Evolutionary conservation across 2,329 filamentous ascomycete species (phyloP).

Genomic region (Fusarium austroafricanum): DNA sequence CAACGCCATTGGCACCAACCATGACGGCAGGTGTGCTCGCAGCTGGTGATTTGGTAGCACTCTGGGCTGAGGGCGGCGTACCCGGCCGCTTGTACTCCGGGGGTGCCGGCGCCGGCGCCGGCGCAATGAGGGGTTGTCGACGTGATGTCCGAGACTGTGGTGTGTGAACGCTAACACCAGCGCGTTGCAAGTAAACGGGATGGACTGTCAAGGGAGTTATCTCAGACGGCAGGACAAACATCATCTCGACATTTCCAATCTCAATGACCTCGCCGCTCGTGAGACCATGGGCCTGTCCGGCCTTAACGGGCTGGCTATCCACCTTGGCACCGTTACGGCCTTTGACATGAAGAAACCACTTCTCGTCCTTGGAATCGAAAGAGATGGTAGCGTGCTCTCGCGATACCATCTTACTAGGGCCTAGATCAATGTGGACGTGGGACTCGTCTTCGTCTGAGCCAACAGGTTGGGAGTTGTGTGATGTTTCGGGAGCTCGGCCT

Average conservation of each 20-base stretch:
- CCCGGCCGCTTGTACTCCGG: constrained; percentile 70
- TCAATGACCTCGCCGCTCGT: constrained; percentile 92
- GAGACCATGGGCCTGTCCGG: constrained; percentile 73
- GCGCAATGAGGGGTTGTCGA: constrained; percentile 64
- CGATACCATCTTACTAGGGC: constrained; percentile 84
- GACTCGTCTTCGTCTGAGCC: constrained; percentile 60
- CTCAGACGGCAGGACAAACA: constrained; percentile 92
- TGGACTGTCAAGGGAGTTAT: constrained; percentile 74
- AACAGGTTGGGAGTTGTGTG: constrained; percentile 52
- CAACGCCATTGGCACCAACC: constrained; percentile 66
- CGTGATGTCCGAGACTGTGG: constrained; percentile 46
- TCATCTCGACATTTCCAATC: constrained; percentile 95
- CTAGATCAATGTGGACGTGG: constrained; percentile 85
- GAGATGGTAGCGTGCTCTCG: constrained; percentile 80
- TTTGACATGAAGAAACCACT: constrained; percentile 88
- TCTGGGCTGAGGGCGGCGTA: constrained; percentile 65
- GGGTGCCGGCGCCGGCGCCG: constrained; percentile 71
- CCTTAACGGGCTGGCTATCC: constrained; percentile 77
- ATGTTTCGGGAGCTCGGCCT: constrained; percentile 72
- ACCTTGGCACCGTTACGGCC: constrained; percentile 92
- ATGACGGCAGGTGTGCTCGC: constrained; percentile 53
- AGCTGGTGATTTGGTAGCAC: constrained; percentile 49
- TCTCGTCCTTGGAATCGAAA: constrained; percentile 74
- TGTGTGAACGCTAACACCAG: constrained; percentile 60
- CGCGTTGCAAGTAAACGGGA: constrained; percentile 75